Percentiles rank a stretch among this genome's conserved stretches.
Conservation (phyloP, 2,329 filamentous ascomycete genomes). For the Penicillium sp. region DNA sequence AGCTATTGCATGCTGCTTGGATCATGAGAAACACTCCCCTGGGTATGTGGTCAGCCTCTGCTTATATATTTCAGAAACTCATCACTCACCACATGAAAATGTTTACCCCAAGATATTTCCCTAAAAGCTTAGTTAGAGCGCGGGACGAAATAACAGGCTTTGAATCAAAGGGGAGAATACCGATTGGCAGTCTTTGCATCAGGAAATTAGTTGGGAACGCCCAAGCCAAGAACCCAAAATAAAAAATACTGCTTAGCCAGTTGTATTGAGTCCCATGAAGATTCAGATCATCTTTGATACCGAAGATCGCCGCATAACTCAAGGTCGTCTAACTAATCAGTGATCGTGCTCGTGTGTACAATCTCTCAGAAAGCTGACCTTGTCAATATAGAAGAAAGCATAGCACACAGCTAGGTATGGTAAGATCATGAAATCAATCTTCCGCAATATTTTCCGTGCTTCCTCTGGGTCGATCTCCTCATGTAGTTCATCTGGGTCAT, state of each 20-base stretch:
- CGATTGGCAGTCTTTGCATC: constrained; percentile 54
- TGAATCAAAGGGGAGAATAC: constrained; percentile 19
- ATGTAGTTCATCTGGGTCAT: constrained; percentile 48
- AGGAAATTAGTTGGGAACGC: constrained; percentile 57
- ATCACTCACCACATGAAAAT: constrained; percentile 55
- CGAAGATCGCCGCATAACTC: constrained; percentile 66
- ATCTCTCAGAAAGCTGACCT: constrained; percentile 22
- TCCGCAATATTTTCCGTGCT: constrained; percentile 51
- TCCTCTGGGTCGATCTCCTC: constrained; percentile 49
- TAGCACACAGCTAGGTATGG: constrained; percentile 57
- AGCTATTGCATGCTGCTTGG: constrained; percentile 56
- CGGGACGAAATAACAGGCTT: not conserved
- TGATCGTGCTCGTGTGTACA: not conserved
- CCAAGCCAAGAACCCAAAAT: constrained; percentile 57
- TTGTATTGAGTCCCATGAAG: constrained; percentile 60
- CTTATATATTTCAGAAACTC: not conserved
- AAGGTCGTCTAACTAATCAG: constrained; percentile 50
- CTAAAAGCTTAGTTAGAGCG: constrained; percentile 11
- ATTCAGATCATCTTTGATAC: constrained; percentile 59
- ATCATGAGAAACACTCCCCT: constrained; percentile 53
- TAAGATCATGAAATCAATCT: constrained; percentile 62
- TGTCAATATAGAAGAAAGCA: constrained; percentile 54
- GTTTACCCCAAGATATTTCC: constrained; percentile 56
- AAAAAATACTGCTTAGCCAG: constrained; percentile 57
- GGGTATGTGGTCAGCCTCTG: not conserved